phyloP scores from a whole-genome alignment of 2,329 filamentous ascomycete genomes.

The Endocalyx cinctus region DNA sequence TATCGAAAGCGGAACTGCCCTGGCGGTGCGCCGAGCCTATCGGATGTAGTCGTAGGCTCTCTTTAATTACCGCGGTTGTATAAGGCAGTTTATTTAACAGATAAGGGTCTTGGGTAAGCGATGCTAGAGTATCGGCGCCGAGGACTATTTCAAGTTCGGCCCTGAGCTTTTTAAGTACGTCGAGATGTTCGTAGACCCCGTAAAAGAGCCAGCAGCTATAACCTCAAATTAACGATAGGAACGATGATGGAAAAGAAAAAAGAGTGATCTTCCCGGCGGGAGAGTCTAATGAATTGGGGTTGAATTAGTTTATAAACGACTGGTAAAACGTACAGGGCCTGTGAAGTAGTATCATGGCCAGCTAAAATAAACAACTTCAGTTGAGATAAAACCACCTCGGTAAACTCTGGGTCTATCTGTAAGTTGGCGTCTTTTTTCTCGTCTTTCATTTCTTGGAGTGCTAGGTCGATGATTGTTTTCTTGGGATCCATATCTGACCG shows the following conservation, averaged over 20 bases:
- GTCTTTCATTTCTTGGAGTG: conserved; percentile 2
- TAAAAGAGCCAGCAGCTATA: conserved; percentile 12
- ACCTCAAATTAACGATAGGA: neutral
- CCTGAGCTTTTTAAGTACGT: conserved; percentile 18
- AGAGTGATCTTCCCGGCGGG: no score
- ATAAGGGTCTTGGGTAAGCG: conserved; percentile 35
- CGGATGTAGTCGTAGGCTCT: conserved; percentile 34
- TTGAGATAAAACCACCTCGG: conserved; percentile 6
- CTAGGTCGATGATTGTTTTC: conserved; percentile 6
- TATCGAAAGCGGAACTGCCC: conserved; percentile 1
- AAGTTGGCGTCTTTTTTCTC: neutral
- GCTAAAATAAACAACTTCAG: conserved; percentile 7
- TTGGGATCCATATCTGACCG: neutral
- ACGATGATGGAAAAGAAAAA: no score
- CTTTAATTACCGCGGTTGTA: conserved; percentile 50
- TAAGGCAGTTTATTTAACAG: conserved; percentile 47
- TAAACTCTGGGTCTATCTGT: conserved; percentile 1
- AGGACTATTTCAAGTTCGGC: conserved; percentile 26
- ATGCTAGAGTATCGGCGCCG: conserved; percentile 21
- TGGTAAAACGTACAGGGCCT: conserved; percentile 8
- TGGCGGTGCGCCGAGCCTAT: neutral
- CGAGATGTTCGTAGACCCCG: conserved; percentile 15
- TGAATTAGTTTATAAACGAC: neutral
- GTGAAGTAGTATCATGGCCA: conserved; percentile 11
- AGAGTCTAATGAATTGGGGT: neutral